Evolutionary conservation across 2,329 filamentous ascomycete species (phyloP).

Genomic region (Ceratocystis huliohia): DNA sequence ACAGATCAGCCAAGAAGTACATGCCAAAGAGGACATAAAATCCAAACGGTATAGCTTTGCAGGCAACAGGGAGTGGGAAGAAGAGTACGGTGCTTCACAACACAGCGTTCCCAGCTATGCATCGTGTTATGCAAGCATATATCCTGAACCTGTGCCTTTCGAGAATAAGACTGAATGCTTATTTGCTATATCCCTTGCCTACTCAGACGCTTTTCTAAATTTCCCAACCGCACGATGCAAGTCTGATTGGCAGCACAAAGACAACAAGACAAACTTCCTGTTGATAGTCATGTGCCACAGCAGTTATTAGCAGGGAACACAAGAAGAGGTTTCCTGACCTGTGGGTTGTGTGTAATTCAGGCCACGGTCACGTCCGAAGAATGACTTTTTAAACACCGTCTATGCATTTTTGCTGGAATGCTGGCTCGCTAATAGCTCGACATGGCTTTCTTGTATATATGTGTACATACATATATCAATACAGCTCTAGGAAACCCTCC

Average conservation of each 20-base stretch:
- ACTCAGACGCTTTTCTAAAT: background rate
- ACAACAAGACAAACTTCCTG: background rate
- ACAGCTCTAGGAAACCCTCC: background rate
- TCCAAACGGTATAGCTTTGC: background rate
- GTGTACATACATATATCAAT: background rate
- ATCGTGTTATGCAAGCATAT: background rate
- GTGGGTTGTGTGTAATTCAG: background rate
- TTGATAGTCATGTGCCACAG: background rate
- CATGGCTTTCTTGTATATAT: background rate
- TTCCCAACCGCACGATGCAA: background rate
- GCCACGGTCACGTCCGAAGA: conserved; percentile 3
- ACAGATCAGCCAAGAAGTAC: background rate
- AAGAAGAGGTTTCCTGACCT: background rate
- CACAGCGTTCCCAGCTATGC: background rate
- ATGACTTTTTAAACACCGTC: too few species aligned
- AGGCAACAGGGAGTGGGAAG: background rate
- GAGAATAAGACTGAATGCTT: background rate
- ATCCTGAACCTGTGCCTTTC: background rate
- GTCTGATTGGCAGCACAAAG: background rate
- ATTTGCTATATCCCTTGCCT: background rate
- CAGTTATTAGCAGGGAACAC: background rate
- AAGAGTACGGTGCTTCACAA: background rate
- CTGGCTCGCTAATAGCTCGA: too few species aligned
- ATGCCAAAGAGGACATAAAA: background rate
- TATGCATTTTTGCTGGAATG: too few species aligned